Conservation (phyloP, 2,329 filamentous ascomycete genomes). For the Colletotrichum sp. region DNA sequence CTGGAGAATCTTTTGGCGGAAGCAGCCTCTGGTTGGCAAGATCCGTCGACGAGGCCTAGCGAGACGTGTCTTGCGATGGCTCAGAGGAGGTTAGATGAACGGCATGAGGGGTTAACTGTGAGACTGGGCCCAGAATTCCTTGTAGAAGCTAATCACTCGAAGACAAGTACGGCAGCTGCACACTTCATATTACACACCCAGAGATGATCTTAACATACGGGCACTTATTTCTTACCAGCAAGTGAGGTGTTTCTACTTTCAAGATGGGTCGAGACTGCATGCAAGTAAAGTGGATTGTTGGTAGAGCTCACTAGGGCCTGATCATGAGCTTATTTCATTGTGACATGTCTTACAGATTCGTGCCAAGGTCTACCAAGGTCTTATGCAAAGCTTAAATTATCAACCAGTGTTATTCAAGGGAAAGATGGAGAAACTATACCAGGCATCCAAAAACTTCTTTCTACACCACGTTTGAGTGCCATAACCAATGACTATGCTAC, state of each 20-base stretch:
- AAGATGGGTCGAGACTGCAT: not conserved
- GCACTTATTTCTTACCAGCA: accelerated
- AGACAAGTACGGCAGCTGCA: not conserved
- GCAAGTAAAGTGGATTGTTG: not conserved
- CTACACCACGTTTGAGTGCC: accelerated
- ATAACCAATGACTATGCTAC: accelerated
- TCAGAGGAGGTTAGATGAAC: accelerated
- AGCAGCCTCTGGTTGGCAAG: not conserved
- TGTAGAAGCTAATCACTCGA: not conserved
- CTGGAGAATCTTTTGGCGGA: not conserved
- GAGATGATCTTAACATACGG: accelerated
- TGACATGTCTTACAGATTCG: not conserved
- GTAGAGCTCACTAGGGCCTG: not conserved
- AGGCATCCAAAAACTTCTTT: accelerated
- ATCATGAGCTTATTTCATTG: not conserved
- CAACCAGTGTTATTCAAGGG: accelerated
- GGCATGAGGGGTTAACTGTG: accelerated
- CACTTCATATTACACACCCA: not conserved
- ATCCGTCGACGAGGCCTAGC: not conserved
- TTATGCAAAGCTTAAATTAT: not conserved
- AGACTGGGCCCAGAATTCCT: not conserved
- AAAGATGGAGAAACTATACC: not conserved
- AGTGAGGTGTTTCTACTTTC: not conserved
- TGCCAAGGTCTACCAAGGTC: not conserved
- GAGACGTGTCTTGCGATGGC: not conserved